Conservation (phyloP, 1,139 yeast species). For the Ogataea hybrid region DNA sequence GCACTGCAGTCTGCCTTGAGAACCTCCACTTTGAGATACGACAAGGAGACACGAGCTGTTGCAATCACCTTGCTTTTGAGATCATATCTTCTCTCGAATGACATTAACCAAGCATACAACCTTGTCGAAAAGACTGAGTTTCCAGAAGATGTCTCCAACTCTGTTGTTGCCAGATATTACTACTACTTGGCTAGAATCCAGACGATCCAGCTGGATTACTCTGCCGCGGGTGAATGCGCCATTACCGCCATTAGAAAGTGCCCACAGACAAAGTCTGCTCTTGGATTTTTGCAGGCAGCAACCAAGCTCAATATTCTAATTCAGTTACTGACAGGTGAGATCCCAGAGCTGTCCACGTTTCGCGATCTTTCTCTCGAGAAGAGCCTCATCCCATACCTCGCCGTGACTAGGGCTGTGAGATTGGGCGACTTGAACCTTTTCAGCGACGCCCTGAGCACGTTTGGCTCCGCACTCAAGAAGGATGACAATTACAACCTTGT, state of each 20-base stretch:
- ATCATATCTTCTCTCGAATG: conserved; percentile 74
- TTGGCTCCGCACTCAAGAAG: conserved; percentile 58
- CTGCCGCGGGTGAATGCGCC: conserved; percentile 85
- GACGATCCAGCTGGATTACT: conserved; percentile 91
- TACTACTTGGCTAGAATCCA: conserved; percentile 87
- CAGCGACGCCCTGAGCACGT: conserved; percentile 66
- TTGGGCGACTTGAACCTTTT: conserved; percentile 86
- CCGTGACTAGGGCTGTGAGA: conserved; percentile 88
- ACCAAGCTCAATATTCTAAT: conserved; percentile 85
- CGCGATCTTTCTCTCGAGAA: conserved; percentile 57
- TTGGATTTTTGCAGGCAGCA: conserved; percentile 88
- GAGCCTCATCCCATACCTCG: conserved; percentile 76
- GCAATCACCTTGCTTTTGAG: conserved; percentile 81
- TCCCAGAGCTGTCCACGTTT: conserved; percentile 88
- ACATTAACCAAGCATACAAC: conserved; percentile 83
- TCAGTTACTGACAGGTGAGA: conserved; percentile 94
- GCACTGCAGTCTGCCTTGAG: conserved; percentile 72
- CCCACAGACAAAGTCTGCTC: conserved; percentile 86
- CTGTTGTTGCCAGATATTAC: conserved; percentile 87
- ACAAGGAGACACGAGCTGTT: conserved; percentile 86
- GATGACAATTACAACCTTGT: conserved; percentile 88
- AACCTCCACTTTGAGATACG: conserved; percentile 90
- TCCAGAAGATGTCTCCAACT: conserved; percentile 82
- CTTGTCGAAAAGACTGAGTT: conserved; percentile 86
- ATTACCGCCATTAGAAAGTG: conserved; percentile 94